These are phyloP conservation scores for Xanthoparmelia taractica DNA, from an alignment of 495 filamentous ascomycete genomes.

Conservation along the genomic window DNA sequence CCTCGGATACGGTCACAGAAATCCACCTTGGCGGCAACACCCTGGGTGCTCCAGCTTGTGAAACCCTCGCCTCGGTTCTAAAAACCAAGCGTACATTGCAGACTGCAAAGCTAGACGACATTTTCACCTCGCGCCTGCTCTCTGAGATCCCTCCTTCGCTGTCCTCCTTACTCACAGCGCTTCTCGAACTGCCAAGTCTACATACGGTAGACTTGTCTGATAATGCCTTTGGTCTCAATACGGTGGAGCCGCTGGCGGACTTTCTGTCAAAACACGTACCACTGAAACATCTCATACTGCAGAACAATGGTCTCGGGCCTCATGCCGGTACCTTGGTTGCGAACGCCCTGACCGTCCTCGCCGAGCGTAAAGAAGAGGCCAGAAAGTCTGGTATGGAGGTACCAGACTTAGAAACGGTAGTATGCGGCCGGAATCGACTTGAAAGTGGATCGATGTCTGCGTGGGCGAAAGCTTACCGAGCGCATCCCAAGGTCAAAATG, in stretches of 20 bases:
- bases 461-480: conserved; percentile 79
- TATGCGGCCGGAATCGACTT: conserved; percentile 90
- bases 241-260: conserved; percentile 69
- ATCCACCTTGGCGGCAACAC: conserved; percentile 84
- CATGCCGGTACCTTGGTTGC: conserved; percentile 80
- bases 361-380: conserved; percentile 71
- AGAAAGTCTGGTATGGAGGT: conserved; percentile 56
- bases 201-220: conserved; percentile 93
- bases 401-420: conserved; percentile 80
- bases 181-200: conserved; percentile 72
- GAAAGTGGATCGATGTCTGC: conserved; percentile 94
- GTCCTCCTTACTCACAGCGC: conserved; percentile 71
- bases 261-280: conserved; percentile 82
- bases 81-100: conserved; percentile 71
- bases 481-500: conserved; percentile 66
- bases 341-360: conserved; percentile 65
- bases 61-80: conserved; percentile 71
- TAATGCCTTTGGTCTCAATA: conserved; percentile 95
- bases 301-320: conserved; percentile 97
- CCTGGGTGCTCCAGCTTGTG: conserved; percentile 76
- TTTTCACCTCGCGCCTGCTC: conserved; percentile 91
- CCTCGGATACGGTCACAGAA: conserved; percentile 69
- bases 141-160: conserved; percentile 90
- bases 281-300: conserved; percentile 83
- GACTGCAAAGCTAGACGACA: conserved; percentile 86